Percentiles rank a stretch among this genome's conserved stretches.
Evolutionary conservation across 2,329 filamentous ascomycete species (phyloP).

Genomic region (Apiospora malaysiana): DNA sequence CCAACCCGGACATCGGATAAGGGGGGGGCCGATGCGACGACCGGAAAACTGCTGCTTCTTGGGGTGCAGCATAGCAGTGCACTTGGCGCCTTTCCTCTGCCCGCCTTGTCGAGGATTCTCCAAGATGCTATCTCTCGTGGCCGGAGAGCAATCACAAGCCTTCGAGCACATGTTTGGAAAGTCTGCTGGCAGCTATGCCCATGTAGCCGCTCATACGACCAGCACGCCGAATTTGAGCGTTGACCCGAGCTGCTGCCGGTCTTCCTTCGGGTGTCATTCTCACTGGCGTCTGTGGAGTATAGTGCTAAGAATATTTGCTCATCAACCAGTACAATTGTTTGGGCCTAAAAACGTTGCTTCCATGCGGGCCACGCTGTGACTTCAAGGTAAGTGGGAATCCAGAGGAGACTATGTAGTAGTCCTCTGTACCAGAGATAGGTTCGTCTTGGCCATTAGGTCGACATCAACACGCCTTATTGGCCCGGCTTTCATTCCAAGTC

Average conservation of each 20-base stretch:
- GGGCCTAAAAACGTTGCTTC: not conserved
- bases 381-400: not conserved
- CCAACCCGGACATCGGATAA: not conserved
- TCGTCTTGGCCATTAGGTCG: not conserved
- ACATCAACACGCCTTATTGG: not conserved
- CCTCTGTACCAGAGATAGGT: not conserved
- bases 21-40: not conserved
- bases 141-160: not conserved
- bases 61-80: not conserved
- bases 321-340: not conserved
- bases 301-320: not conserved
- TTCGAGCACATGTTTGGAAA: not conserved
- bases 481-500: not conserved
- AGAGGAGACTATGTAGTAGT: not conserved
- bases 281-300: not conserved
- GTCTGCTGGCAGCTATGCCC: not conserved
- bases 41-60: not conserved
- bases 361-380: not conserved
- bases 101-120: not conserved
- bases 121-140: not conserved
- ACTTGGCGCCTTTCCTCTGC: not conserved
- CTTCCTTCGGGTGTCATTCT: not conserved
- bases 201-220: not conserved
- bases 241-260: not conserved
- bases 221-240: not conserved